These are phyloP conservation scores for Agastache rugosa DNA, from an alignment of 257 asterid species.

Conservation along the genomic window DNA sequence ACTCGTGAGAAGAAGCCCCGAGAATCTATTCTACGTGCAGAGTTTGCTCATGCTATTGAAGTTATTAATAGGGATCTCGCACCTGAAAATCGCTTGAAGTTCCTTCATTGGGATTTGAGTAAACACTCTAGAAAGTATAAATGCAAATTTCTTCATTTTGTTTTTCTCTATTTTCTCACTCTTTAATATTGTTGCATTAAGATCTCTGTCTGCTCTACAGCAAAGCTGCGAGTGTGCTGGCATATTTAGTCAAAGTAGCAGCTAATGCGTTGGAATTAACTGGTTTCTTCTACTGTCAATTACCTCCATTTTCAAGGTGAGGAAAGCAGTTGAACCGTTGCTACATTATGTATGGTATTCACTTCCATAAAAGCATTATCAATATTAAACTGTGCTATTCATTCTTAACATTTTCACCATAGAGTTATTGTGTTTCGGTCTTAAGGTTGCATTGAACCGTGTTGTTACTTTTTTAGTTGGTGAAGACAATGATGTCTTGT, in stretches of 20 bases:
- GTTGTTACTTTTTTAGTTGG: too few relatives aligned
- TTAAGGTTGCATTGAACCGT: slow-evolving; percentile 12
- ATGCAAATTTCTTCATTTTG: slow-evolving; percentile 11
- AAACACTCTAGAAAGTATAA: slow-evolving; percentile 74
- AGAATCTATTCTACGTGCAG: slow-evolving; percentile 83
- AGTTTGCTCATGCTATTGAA: slow-evolving; percentile 86
- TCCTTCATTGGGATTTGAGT: slow-evolving; percentile 96
- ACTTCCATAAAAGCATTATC: not conserved
- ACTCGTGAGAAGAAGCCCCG: slow-evolving; percentile 94
- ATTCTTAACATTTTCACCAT: slow-evolving; percentile 9
- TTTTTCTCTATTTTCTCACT: slow-evolving; percentile 13
- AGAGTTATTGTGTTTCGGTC: slow-evolving; percentile 21
- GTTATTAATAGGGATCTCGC: slow-evolving; percentile 69
- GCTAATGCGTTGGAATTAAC: slow-evolving; percentile 74
- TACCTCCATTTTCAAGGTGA: slow-evolving; percentile 55
- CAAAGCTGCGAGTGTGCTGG: slow-evolving; percentile 70
- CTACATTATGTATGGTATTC: slow-evolving; percentile 35
- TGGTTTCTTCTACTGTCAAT: slow-evolving; percentile 72
- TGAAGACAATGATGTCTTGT: slow-evolving; percentile 19
- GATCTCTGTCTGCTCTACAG: slow-evolving; percentile 43
- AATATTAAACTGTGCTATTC: slow-evolving; percentile 3
- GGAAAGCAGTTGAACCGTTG: slow-evolving; percentile 36
- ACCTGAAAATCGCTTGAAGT: slow-evolving; percentile 72
- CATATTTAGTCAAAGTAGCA: slow-evolving; percentile 72
- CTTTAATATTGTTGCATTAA: slow-evolving; percentile 16